phyloP scores from a whole-genome alignment of 148 eudicot species.

The Beta vulgaris region DNA sequence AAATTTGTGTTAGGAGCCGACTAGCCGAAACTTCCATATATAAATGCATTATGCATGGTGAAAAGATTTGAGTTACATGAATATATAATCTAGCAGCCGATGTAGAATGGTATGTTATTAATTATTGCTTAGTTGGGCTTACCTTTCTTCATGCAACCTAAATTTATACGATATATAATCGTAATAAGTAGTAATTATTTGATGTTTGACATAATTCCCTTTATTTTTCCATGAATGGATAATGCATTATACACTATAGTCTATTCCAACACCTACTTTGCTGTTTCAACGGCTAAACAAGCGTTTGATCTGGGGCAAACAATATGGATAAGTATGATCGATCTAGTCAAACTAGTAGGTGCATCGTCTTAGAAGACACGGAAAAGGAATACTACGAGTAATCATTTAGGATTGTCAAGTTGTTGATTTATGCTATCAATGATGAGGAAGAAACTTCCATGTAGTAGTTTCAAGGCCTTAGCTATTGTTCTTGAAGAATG shows the following conservation, averaged over 20 bases:
- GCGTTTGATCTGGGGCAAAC: neutral
- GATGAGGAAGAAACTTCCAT: no score
- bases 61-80: neutral
- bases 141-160: neutral
- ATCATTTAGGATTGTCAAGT: constrained; percentile 7
- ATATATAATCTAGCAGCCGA: neutral
- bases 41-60: neutral
- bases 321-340: constrained; percentile 2
- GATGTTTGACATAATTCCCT: no score
- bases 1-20: constrained; percentile 10
- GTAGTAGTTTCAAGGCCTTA: no score
- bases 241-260: no score
- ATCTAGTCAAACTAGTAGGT: constrained; percentile 9
- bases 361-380: neutral
- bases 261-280: neutral
- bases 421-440: no score
- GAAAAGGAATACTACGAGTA: neutral
- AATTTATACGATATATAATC: no score
- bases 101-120: neutral
- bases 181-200: no score
- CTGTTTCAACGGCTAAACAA: neutral
- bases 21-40: neutral
- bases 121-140: neutral
- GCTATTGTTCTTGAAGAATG: no score
- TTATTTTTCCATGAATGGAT: neutral